Conservation (phyloP, 1,284 basidiomycete genomes). For the Sporisorium graminicola region DNA sequence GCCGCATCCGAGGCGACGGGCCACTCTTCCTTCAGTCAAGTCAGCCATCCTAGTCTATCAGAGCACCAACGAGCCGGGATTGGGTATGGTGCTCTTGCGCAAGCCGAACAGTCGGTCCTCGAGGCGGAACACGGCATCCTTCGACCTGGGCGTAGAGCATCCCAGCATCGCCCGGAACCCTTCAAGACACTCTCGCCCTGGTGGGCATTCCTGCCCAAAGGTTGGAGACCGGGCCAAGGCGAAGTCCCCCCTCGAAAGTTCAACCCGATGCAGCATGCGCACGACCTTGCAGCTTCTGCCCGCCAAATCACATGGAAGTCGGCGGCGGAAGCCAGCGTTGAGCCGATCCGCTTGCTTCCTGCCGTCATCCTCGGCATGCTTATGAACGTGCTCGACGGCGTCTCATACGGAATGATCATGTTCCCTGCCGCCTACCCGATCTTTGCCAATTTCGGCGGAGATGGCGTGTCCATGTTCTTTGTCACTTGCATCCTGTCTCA, state of each 20-base stretch:
- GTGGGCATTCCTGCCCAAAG: constrained; percentile 39
- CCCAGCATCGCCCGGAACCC: constrained; percentile 34
- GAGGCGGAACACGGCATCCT: constrained; percentile 25
- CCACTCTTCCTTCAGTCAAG: constrained; percentile 40
- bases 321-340: constrained; percentile 42
- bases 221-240: constrained; percentile 42
- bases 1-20: constrained; percentile 31
- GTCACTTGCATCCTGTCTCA: constrained; percentile 80
- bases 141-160: constrained; percentile 22
- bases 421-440: constrained; percentile 82
- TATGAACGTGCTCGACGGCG: constrained; percentile 92
- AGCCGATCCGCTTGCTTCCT: constrained; percentile 72
- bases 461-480: constrained; percentile 84
- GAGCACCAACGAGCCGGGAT: constrained; percentile 45
- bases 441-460: constrained; percentile 84
- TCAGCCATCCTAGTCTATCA: constrained; percentile 15
- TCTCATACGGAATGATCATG: constrained; percentile 82
- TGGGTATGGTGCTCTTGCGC: constrained; percentile 60
- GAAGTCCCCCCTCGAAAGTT: constrained; percentile 13
- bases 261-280: constrained; percentile 18
- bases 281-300: constrained; percentile 18
- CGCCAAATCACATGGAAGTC: constrained; percentile 56
- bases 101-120: constrained; percentile 49
- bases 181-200: constrained; percentile 33
- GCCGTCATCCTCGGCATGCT: constrained; percentile 87